A percentile compares a stretch with the other conserved stretches of the same genome.
phyloP scores from a whole-genome alignment of 768 basidiomycete species.

The Pholiota microspora region DNA sequence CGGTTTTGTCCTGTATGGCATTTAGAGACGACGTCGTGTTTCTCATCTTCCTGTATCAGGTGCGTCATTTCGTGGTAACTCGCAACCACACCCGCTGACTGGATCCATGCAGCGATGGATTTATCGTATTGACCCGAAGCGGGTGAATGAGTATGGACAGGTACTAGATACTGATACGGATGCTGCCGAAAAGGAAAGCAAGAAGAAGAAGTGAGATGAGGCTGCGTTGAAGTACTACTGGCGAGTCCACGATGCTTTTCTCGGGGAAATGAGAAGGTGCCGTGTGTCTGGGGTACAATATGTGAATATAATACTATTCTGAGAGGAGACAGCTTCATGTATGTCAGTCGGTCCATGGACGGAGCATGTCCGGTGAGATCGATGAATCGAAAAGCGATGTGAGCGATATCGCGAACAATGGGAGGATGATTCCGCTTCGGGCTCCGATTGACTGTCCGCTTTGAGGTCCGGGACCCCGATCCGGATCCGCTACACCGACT shows the following conservation, averaged over 20 bases:
- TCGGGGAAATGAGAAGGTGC: conserved; percentile 25
- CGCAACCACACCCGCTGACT: conserved; percentile 15
- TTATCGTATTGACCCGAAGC: conserved; percentile 92
- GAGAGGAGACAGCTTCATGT: conserved; percentile 8
- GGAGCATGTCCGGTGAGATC: conserved; percentile 11
- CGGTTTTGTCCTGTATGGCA: conserved; percentile 15
- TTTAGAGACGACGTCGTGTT: conserved; percentile 84
- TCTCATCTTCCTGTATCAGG: conserved; percentile 90
- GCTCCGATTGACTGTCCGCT: conserved; percentile 21
- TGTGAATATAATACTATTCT: conserved; percentile 16
- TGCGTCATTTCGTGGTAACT: conserved; percentile 31
- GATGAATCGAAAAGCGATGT: conserved; percentile 7
- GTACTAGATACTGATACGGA: conserved; percentile 56
- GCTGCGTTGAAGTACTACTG: background rate
- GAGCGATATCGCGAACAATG: conserved; percentile 16
- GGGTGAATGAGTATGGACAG: conserved; percentile 96
- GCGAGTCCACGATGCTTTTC: conserved; percentile 4
- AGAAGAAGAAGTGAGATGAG: conserved; percentile 44
- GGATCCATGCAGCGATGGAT: conserved; percentile 77
- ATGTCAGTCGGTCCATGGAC: conserved; percentile 13
- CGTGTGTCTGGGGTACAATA: conserved; percentile 11
- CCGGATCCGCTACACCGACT: conserved; percentile 34
- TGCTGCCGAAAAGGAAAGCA: conserved; percentile 44
- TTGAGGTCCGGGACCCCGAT: conserved; percentile 36
- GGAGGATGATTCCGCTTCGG: conserved; percentile 6